Percentiles rank a stretch among this genome's conserved stretches.
Conservation (phyloP, 345 rosid species). For the Gossypium raimondii region DNA sequence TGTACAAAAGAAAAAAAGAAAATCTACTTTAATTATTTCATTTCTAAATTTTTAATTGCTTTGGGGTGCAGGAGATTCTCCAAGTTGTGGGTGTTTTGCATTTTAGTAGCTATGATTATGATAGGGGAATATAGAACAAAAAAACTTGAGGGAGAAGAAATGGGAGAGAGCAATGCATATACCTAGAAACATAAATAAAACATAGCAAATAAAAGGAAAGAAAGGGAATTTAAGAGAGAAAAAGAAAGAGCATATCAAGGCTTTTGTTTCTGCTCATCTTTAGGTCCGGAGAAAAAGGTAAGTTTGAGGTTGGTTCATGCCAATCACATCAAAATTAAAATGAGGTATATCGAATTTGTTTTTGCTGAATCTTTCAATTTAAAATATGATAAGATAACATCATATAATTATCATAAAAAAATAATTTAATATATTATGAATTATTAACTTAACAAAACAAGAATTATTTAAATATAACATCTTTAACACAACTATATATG, state of each 20-base stretch:
- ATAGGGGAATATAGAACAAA: background rate
- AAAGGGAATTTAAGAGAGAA: conserved; percentile 10
- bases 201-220: background rate
- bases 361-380: background rate
- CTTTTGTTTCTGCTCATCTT: conserved; percentile 32
- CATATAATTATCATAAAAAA: too few species aligned
- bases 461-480: background rate
- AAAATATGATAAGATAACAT: too few species aligned
- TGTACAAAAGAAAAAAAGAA: too few species aligned
- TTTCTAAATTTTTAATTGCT: background rate
- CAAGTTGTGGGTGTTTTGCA: conserved; percentile 7
- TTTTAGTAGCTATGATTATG: background rate
- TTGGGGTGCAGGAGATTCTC: background rate
- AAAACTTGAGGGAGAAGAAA: background rate
- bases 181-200: background rate
- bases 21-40: too few species aligned
- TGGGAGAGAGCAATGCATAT: background rate
- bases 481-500: background rate
- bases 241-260: conserved; percentile 28
- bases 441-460: too few species aligned
- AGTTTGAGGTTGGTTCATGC: conserved; percentile 36
- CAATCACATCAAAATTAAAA: conserved; percentile 27
- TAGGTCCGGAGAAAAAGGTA: conserved; percentile 29
- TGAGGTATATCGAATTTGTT: background rate
- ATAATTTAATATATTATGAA: too few species aligned